Evolutionary conservation across 1,284 basidiomycete genomes (phyloP).

Genomic region (Austropuccinia psidii): DNA sequence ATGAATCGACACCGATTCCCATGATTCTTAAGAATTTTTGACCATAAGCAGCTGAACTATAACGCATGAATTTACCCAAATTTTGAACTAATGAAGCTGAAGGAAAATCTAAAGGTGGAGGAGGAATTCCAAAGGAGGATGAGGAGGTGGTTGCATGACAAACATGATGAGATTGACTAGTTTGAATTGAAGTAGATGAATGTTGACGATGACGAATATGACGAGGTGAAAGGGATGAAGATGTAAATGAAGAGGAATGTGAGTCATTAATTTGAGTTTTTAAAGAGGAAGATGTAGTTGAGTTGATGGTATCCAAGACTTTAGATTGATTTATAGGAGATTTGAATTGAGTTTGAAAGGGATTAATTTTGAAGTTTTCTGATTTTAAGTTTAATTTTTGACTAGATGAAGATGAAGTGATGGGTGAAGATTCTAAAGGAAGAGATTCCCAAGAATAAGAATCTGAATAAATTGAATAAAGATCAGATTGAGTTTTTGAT

Average conservation of each 20-base stretch:
- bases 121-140: too few species aligned
- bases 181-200: conserved; percentile 1
- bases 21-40: conserved; percentile 51
- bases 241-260: too few species aligned
- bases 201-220: not conserved
- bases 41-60: conserved; percentile 51
- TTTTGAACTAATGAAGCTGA: conserved; percentile 50
- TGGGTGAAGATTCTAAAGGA: not conserved
- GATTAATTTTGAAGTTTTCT: too few species aligned
- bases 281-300: too few species aligned
- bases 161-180: not conserved
- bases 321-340: not conserved
- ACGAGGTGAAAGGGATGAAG: too few species aligned
- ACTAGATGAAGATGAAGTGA: not conserved
- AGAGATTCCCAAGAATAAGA: not conserved
- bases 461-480: not conserved
- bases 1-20: conserved; percentile 48
- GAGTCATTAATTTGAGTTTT: too few species aligned
- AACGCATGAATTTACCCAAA: conserved; percentile 52
- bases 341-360: too few species aligned
- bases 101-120: conserved; percentile 47
- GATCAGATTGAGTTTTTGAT: not conserved
- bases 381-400: not conserved
- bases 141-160: not conserved
- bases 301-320: too few species aligned